A percentile compares a stretch with the other conserved stretches of the same genome.
Evolutionary conservation across 1,284 basidiomycete genomes (phyloP).

Genomic region (Malassezia japonica): DNA sequence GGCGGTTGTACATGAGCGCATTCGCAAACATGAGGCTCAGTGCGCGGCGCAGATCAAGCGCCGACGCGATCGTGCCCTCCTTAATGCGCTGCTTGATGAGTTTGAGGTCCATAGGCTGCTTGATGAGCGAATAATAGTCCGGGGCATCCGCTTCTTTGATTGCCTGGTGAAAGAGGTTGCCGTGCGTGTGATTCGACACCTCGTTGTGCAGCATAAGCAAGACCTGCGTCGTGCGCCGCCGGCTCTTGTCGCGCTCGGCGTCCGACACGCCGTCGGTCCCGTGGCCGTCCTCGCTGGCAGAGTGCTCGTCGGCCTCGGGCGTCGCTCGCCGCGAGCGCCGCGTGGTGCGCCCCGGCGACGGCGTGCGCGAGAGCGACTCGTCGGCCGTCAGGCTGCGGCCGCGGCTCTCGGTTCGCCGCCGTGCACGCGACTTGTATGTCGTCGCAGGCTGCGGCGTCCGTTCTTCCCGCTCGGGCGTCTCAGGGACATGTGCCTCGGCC

Average conservation of each 20-base stretch:
- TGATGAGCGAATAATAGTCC: conserved; percentile 38
- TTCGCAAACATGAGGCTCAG: conserved; percentile 44
- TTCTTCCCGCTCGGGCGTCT: background rate
- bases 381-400: background rate
- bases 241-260: conserved; percentile 22
- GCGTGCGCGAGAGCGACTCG: background rate
- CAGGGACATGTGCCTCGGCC: background rate
- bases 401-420: background rate
- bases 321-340: background rate
- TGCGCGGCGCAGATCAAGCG: conserved; percentile 26
- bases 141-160: conserved; percentile 44
- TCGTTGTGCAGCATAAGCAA: conserved; percentile 39
- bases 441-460: background rate
- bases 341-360: background rate
- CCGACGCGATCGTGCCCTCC: conserved; percentile 28
- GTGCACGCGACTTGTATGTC: conserved; percentile 7
- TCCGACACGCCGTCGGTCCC: conserved; percentile 16
- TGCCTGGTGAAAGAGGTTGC: conserved; percentile 41
- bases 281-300: conserved; percentile 16
- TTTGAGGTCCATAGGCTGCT: conserved; percentile 40
- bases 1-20: conserved; percentile 38
- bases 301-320: background rate
- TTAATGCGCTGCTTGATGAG: conserved; percentile 39
- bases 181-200: conserved; percentile 43
- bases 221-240: conserved; percentile 34